phyloP scores from a whole-genome alignment of 495 filamentous ascomycete species.

The Darksidea phi region DNA sequence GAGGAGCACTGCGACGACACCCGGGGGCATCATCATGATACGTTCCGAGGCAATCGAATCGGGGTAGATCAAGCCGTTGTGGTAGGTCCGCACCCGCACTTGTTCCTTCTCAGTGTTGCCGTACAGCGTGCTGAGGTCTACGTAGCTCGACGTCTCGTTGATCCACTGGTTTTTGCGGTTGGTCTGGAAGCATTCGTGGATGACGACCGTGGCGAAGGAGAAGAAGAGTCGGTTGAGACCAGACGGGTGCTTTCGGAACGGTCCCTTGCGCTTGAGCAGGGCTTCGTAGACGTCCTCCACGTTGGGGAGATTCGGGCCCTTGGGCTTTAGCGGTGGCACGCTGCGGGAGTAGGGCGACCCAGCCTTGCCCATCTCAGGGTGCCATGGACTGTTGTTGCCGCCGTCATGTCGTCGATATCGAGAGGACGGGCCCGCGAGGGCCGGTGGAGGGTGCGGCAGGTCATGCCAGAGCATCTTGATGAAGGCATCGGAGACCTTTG shows the following conservation, averaged over 20 bases:
- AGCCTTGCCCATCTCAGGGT: slow-evolving; percentile 51
- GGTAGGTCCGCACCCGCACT: slow-evolving; percentile 35
- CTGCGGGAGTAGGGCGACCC: slow-evolving; percentile 39
- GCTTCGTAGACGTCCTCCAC: slow-evolving; percentile 36
- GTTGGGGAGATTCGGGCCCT: slow-evolving; percentile 38
- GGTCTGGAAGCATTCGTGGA: slow-evolving; percentile 36
- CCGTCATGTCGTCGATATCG: slow-evolving; percentile 46
- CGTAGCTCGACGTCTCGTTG: slow-evolving; percentile 41
- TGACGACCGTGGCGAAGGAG: slow-evolving; percentile 40
- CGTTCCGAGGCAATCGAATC: slow-evolving; percentile 40
- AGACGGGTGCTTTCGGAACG: slow-evolving; percentile 40
- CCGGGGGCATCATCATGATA: slow-evolving; percentile 41
- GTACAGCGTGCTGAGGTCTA: slow-evolving; percentile 40
- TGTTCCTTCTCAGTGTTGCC: slow-evolving; percentile 38
- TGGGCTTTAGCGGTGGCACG: slow-evolving; percentile 38
- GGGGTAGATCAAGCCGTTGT: slow-evolving; percentile 36
- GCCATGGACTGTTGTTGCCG: slow-evolving; percentile 41
- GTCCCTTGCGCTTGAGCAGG: slow-evolving; percentile 37
- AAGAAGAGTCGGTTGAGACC: slow-evolving; percentile 41
- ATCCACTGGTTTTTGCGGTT: slow-evolving; percentile 45
- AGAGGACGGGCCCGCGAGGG: slow-evolving; percentile 35
- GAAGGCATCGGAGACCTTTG: slow-evolving; percentile 38
- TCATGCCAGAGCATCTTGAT: slow-evolving; percentile 41
- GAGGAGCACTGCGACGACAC: slow-evolving; percentile 35
- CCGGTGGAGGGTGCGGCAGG: slow-evolving; percentile 35